Base-by-base conservation (phyloP, 257 asterid genomes). In the Agastache rugosa region DNA sequence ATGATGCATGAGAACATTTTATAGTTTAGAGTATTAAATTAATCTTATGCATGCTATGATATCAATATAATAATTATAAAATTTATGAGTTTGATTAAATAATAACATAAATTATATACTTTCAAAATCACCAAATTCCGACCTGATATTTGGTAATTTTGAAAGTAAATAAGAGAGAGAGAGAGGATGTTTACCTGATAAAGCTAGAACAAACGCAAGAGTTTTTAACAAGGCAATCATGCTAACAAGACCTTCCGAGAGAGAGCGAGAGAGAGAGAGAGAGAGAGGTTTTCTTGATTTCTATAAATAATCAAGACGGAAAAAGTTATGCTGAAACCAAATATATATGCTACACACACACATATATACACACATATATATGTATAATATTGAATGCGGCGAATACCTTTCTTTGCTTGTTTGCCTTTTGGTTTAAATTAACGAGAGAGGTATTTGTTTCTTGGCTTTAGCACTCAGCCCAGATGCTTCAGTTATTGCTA, bases 321-420 rank as follows among this genome's bases (percentile, higher is more conserved):
- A 80, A 8, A 60, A 44, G 54, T n/a, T 54, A 74, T 34, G 3
- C 16, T 37, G 17, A 41, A 82, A 73, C 70, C 42, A 65, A 56
- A 79, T 44, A 75, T 75, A 75, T 73, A 73, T 62, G 22, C 41
- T 2, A 29, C 5, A 14, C 2, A 27, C 22, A 59, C 0, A 31
- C 3, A 8, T 0, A 34, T 2, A 8, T 10, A 35, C 5, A 3
- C 3, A 31, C 3, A 6, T 11, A 25, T 66, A 17, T 67, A 16
- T 50, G 11, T 6, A 23, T 37, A 17, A 41, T 34, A 25, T 66
- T 54, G 23, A 53, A 17, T 65, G 39, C 5, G 9, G 70, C 60
- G 74, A 79, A 84, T 84, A 76, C 85, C 73, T 84, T 84, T 81
- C 88, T 84, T 84, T 70, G 61, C 88, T 81, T 84, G 88, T 71